Conservation (phyloP, 352 stramenopile species). For the Peronospora belbahrii region DNA sequence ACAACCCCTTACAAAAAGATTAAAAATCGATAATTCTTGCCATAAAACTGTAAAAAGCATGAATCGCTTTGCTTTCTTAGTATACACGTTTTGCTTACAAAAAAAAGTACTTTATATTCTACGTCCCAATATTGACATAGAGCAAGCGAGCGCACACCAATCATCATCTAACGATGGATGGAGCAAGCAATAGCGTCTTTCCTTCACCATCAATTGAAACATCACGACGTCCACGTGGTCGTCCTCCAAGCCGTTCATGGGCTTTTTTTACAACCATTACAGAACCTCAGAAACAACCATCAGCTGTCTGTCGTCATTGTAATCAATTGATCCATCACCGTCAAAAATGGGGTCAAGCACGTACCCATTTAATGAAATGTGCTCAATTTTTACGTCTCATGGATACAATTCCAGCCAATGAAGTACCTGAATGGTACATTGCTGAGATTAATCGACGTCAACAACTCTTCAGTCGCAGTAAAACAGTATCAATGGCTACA, state of each 20-base stretch:
- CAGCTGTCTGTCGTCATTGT: constrained; percentile 49
- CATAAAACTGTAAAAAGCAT: too few relatives aligned
- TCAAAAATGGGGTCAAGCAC: constrained; percentile 60
- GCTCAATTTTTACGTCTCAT: constrained; percentile 37
- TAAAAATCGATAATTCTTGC: too few relatives aligned
- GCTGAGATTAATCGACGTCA: constrained; percentile 33
- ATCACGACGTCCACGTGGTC: constrained; percentile 21
- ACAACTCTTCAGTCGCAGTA: not conserved
- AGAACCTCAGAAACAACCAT: constrained; percentile 38
- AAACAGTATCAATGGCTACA: not conserved
- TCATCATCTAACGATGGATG: not conserved
- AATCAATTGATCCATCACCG: constrained; percentile 31
- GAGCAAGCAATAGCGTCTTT: not conserved
- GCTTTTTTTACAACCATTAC: constrained; percentile 39
- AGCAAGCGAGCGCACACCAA: not conserved
- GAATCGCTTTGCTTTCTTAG: too few relatives aligned
- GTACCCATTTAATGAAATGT: constrained; percentile 52
- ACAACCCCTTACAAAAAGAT: too few relatives aligned
- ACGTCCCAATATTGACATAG: too few relatives aligned
- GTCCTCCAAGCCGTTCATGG: constrained; percentile 43
- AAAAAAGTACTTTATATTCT: too few relatives aligned
- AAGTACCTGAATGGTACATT: constrained; percentile 46
- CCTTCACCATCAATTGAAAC: constrained; percentile 2
- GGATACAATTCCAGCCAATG: constrained; percentile 15
- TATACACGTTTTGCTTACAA: too few relatives aligned